Evolutionary conservation across 495 filamentous ascomycete species (phyloP), one percentile per base, ranked within the genome.

Genomic region (Penicillium riverlandense): DNA sequence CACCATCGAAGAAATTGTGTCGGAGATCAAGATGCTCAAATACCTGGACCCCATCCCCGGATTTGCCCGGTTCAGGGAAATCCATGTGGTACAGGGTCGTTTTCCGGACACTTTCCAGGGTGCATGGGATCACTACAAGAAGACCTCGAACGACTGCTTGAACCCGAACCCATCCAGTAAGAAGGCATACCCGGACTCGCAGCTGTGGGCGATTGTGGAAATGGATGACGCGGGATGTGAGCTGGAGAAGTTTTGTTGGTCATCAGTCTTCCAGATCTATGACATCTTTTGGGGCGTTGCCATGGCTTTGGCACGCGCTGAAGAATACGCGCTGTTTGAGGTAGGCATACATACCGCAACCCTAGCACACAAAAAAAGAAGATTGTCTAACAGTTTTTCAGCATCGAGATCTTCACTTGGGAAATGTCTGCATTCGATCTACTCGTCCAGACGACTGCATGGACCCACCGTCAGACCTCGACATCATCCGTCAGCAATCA

Each of bases 371-470:
- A 3, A 6, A 22, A 22, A 22, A 22, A 6, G 22, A 22, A 29
- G 8, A 29, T 37, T 4, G 32, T 14, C 29, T 50, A 48, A 55
- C 38, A 35, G 4, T 1, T 29, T 6, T 22, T 15, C 16, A 76
- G 79, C 90, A 96, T 62, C 82, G 90, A 6, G 90, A 96, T 63
- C 71, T 96, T 11, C 90, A 96, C 59, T 74, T 90, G 33, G 88
- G 87, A 8, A 96, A 96, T 58, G 73, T 96, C 16, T 96, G 90
- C 58, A 79, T 92, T 36, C 69, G 57, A 43, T 70, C 62, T 45
- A 70, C 63, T 28, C 66, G 58, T n/a, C 51, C 43, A 29, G 63
- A 58, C 44, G 53, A 50, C 37, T 65, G 36, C 49, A 69, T 55
- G 61, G 50, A 63, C 43, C 52, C 63, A 36, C 54, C 67, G 15